Base-by-base conservation (phyloP, 2,329 filamentous ascomycete species). In the Helminthosporium solani region DNA sequence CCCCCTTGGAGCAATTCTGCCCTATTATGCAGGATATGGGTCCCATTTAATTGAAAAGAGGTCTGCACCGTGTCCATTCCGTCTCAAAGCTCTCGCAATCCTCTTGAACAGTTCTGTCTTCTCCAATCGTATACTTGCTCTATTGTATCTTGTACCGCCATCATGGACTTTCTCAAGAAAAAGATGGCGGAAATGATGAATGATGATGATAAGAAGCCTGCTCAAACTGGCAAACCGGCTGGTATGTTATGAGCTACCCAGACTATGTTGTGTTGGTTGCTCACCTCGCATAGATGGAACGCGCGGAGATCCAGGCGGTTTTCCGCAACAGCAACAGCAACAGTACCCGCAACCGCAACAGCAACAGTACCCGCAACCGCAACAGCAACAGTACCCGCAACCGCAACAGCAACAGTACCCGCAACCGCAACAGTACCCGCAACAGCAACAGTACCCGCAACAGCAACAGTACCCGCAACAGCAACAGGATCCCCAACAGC, bases 101-200 rank as follows among this genome's bases (percentile, higher is more conserved):
- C 28, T 40, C 47, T 49, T 38, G 16, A 30, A 47, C 44, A 44
- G 43, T 5, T 54, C 40, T 37, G 52, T 40, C 35, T 33, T 50
- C 35, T 36, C 28, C 12, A 27, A 6, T 12, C 28, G 3, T 7
- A 14, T 33, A 37, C 35, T 37, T 39, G 51, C 40, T 40, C 44
- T 15, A n/a, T 33, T 31, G 40, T 25, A 3, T 12, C 47, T 39
- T 28, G 25, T 42, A 3, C 36, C 20, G 20, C 39, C 42, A 45
- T 7, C 34, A 75, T 75, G 73, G 73, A 73, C 43, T 75, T 75
- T 50, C 67, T 75, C 53, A 74, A 73, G 60, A 74, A 75, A 50
- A 68, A 74, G 52, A 74, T 72, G 59, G 72, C 72, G 53, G 71
- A 74, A 51, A 63, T 75, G 50, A 60, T 73, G 45, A 68, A 72